Conservation (phyloP, 768 basidiomycete genomes). For the Cystobasidium onofrii region DNA sequence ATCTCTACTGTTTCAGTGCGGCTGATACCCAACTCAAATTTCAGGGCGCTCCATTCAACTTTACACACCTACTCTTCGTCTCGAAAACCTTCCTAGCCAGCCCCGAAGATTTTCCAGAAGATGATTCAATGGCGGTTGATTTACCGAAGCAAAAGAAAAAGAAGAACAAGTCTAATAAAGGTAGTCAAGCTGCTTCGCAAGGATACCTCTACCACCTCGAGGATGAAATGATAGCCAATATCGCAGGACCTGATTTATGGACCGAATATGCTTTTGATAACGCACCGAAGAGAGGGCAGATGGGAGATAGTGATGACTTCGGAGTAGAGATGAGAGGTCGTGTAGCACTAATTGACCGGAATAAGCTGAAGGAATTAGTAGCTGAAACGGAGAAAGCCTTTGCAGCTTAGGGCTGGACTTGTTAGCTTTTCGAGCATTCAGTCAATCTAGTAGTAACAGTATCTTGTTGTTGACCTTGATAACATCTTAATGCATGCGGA, state of each 20-base stretch:
- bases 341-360: slow-evolving; percentile 37
- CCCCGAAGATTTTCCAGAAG: slow-evolving; percentile 60
- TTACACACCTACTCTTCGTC: slow-evolving; percentile 42
- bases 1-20: slow-evolving; percentile 53
- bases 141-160: slow-evolving; percentile 47
- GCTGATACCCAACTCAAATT: too few relatives aligned
- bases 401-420: neutral
- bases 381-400: slow-evolving; percentile 34
- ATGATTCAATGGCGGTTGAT: slow-evolving; percentile 55
- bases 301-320: slow-evolving; percentile 36
- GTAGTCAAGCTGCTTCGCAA: slow-evolving; percentile 44
- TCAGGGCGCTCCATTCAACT: slow-evolving; percentile 39
- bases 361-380: slow-evolving; percentile 32
- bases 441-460: neutral
- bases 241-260: slow-evolving; percentile 42
- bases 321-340: slow-evolving; percentile 39
- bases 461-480: neutral
- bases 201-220: slow-evolving; percentile 76
- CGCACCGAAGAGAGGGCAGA: slow-evolving; percentile 30
- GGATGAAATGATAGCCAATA: slow-evolving; percentile 65
- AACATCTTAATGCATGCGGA: neutral
- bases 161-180: slow-evolving; percentile 46
- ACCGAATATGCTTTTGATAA: slow-evolving; percentile 33
- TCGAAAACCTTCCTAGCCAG: slow-evolving; percentile 46
- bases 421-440: neutral